Base-by-base conservation (phyloP, 2,329 filamentous ascomycete species). In the Penicillium sp. region DNA sequence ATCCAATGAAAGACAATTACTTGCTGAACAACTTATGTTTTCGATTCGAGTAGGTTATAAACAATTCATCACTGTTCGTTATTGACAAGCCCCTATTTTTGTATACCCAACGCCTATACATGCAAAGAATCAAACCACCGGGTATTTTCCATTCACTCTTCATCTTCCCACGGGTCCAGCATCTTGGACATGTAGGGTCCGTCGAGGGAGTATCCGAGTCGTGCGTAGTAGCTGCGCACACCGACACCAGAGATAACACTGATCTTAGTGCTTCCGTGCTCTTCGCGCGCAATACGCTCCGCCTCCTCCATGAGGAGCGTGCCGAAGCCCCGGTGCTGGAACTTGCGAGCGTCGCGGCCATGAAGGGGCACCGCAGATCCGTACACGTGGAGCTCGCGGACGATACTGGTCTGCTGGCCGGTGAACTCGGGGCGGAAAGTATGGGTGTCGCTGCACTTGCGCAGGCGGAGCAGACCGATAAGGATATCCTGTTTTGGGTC, bases 401-500 rank as follows among this genome's bases (percentile, higher is more conserved):
- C 90, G 59, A 98, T 77, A 69, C 89, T 95, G 0, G 89, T 95
- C 39, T 87, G 88, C 71, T 97, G 91, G 1, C 82, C 84, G 0
- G 77, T 83, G 31, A 98, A 79, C 67, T 98, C 93, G 37, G 86
- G 81, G 18, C 94, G 83, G 74, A 91, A 98, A 0, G 93, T 97
- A 70, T 96, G 89, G 61, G 87, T 91, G 57, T 85, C 79, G 1
- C 86, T 90, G 68, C 94, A 98, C 73, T 95, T 95, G 56, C 93
- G 81, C 54, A 98, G 72, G 14, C 93, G 84, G 46, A 98, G 77
- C 28, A 98, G 74, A 1, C 87, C 94, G 48, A 98, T 95, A 3
- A 98, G 76, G 47, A 98, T 98, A 66, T 98, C 93, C 68, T 98
- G 93, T 74, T 96, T 96, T 0, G 93, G 91, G 59, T 98, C 93